Evolutionary conservation across 129 eudicot genomes (phyloP), one percentile per base, ranked within the genome.

Genomic region (Centrapalus pauciflorus): DNA sequence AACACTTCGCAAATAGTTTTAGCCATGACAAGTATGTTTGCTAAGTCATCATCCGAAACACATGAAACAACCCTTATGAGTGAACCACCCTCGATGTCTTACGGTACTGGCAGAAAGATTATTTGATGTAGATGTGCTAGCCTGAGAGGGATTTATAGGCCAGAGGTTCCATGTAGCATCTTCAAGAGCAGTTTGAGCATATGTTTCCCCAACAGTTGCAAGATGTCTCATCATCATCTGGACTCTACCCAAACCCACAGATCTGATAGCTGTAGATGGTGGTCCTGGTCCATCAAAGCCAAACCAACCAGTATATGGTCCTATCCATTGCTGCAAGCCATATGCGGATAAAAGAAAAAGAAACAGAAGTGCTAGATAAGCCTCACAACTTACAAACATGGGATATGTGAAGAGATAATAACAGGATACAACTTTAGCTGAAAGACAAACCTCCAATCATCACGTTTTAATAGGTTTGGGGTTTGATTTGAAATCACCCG

Each of bases 221-320:
- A n/a, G n/a, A n/a, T n/a, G n/a, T n/a, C n/a, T n/a, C 94, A 86
- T 83, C 87, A 86, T 74, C 86, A 77, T 82, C 83, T 86, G 94
- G 30, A 86, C 89, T 46, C 86, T 64, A 35, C 81, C 81, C 16
- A 86, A 59, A 14, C 94, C 86, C 61, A 58, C 83, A 20, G 87
- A 73, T 24, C 83, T 77, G 43, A 70, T 66, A 45, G 67, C 77
- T 34, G 71, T 78, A n/a, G 94, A 86, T 13, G 94, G 80, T n/a
- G n/a, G n/a, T 11, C 86, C 94, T 1, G 94, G 84, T 56, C 84
- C 94, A 75, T 86, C 94, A 58, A 81, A 67, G 40, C 86, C 78
- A 68, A 85, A 64, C 92, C 92, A 85, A 74, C 79, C 56, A 29
- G 84, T n/a, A n/a, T n/a, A n/a, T n/a, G n/a, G n/a, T n/a, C n/a